phyloP scores from a whole-genome alignment of 345 rosid genomes.

The Eucalyptus camaldulensis region DNA sequence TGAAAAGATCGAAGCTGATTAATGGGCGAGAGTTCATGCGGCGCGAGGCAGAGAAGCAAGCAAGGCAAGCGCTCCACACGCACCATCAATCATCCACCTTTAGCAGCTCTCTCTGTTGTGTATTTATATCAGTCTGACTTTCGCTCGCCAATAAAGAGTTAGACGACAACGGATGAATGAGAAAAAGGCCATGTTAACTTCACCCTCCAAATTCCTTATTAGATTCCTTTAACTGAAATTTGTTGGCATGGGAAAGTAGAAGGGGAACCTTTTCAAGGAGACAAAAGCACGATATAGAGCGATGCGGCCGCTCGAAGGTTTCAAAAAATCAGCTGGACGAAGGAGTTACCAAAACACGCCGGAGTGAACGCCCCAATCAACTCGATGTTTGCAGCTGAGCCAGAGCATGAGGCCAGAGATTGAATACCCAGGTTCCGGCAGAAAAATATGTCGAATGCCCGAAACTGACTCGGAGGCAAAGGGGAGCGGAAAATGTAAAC shows the following conservation, averaged over 20 bases:
- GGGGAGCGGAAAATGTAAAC: too few species aligned
- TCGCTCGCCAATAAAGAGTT: not conserved
- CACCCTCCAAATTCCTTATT: not conserved
- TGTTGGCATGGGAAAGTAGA: not conserved
- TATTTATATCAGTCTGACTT: not conserved
- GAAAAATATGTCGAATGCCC: not conserved
- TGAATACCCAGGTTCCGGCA: not conserved
- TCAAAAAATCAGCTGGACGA: not conserved
- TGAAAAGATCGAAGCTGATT: not conserved
- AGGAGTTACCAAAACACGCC: not conserved
- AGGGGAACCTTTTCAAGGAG: not conserved
- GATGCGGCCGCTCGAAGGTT: not conserved
- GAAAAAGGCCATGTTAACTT: not conserved
- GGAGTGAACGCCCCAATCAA: not conserved
- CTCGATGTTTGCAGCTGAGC: not conserved
- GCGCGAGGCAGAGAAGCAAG: not conserved
- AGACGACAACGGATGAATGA: not conserved
- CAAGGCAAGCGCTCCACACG: not conserved
- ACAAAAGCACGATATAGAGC: not conserved
- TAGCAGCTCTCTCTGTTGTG: not conserved
- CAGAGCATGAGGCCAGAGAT: not conserved
- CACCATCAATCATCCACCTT: not conserved
- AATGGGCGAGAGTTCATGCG: not conserved
- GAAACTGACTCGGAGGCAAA: not conserved
- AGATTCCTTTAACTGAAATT: not conserved